Evolutionary conservation across 768 basidiomycete species (phyloP).

Genomic region (Kwoniella mangroviensis): DNA sequence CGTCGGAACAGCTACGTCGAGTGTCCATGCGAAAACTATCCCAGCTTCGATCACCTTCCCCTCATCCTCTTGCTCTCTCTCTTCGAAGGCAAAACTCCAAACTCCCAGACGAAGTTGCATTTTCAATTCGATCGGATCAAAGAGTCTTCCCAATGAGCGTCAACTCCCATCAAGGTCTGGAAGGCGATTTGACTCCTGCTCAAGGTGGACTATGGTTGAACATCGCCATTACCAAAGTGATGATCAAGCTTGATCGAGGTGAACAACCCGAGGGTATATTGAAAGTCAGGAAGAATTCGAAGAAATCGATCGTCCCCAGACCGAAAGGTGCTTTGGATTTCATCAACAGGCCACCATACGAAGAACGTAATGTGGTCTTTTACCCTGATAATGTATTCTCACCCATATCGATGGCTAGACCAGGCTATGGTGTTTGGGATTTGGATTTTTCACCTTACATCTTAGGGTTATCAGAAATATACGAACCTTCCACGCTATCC

Average conservation of each 20-base stretch:
- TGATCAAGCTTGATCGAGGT: constrained; percentile 32
- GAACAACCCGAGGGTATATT: constrained; percentile 27
- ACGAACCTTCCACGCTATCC: constrained; percentile 23
- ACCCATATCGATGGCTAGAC: constrained; percentile 44
- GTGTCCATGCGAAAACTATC: constrained; percentile 38
- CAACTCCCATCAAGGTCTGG: constrained; percentile 25
- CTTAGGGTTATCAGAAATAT: constrained; percentile 33
- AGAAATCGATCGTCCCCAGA: constrained; percentile 13
- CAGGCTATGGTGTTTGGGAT: constrained; percentile 49
- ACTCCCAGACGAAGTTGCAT: constrained; percentile 47
- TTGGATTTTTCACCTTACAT: constrained; percentile 49
- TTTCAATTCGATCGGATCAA: constrained; percentile 40
- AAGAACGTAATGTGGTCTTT: constrained; percentile 46
- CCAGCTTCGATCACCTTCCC: constrained; percentile 44
- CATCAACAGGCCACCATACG: constrained; percentile 45
- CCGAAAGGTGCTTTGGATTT: constrained; percentile 42
- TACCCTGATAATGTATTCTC: constrained; percentile 39
- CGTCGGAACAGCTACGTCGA: constrained; percentile 39
- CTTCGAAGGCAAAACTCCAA: constrained; percentile 38
- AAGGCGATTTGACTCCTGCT: constrained; percentile 27
- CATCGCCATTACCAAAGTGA: constrained; percentile 28
- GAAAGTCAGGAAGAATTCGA: not conserved
- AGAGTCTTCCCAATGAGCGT: constrained; percentile 42
- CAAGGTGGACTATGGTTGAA: constrained; percentile 34
- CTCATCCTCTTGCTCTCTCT: constrained; percentile 43